These are phyloP conservation scores for Fagopyrum esculentum DNA, from an alignment of 148 eudicot species.

Conservation along the genomic window DNA sequence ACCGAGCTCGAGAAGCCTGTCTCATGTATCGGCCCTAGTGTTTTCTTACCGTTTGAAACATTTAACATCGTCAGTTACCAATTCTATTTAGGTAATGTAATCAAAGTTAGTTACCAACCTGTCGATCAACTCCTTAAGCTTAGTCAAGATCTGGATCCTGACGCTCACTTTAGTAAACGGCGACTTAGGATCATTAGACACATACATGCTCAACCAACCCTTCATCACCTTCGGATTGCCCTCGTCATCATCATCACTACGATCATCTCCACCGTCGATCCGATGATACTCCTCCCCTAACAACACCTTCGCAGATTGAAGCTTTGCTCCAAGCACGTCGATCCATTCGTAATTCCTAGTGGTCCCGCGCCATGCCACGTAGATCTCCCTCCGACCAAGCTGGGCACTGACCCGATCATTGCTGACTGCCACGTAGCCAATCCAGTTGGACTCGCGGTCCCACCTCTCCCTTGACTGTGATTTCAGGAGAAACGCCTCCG, in stretches of 20 bases:
- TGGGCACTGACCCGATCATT: slow-evolving; percentile 30
- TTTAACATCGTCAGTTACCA: too few relatives aligned
- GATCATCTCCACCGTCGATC: background rate
- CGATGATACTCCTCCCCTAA: background rate
- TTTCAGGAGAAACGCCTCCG: slow-evolving; percentile 43
- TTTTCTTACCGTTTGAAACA: background rate
- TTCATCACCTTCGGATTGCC: slow-evolving; percentile 44
- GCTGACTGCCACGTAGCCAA: slow-evolving; percentile 52
- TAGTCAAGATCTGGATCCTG: slow-evolving; percentile 42
- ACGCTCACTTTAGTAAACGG: slow-evolving; percentile 56
- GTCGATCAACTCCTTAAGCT: slow-evolving; percentile 27
- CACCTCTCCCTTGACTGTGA: slow-evolving; percentile 54
- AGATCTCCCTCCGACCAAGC: slow-evolving; percentile 54
- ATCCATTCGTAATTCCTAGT: slow-evolving; percentile 58
- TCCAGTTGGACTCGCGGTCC: slow-evolving; percentile 82
- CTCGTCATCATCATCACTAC: slow-evolving; percentile 26
- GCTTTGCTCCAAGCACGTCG: slow-evolving; percentile 45
- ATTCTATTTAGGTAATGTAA: too few relatives aligned
- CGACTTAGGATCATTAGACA: slow-evolving; percentile 49
- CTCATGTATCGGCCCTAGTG: too few relatives aligned
- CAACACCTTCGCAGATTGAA: slow-evolving; percentile 33
- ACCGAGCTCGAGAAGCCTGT: too few relatives aligned
- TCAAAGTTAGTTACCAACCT: background rate
- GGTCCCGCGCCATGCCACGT: slow-evolving; percentile 70
- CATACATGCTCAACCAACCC: slow-evolving; percentile 67